Conservation (phyloP, 2,329 filamentous ascomycete genomes). For the Penicillium palitans region DNA sequence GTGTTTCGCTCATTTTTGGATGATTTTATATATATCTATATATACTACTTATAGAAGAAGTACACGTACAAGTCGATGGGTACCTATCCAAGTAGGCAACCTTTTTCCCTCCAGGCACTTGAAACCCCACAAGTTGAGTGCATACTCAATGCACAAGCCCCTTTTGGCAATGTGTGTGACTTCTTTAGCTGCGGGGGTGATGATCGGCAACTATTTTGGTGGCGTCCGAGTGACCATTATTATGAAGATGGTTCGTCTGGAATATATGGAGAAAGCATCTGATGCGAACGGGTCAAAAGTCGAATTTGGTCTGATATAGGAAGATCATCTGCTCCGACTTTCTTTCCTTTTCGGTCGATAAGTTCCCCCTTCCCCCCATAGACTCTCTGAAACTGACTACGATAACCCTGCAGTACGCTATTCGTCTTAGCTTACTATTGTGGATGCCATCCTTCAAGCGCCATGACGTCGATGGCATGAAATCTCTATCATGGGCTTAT, state of each 20-base stretch:
- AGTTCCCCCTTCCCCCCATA: not conserved
- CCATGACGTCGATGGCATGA: conserved; percentile 10
- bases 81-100: not conserved
- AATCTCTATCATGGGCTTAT: not conserved
- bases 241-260: conserved; percentile 4
- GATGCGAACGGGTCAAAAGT: not conserved
- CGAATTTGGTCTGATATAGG: not conserved
- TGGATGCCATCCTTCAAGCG: conserved; percentile 4
- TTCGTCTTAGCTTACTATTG: conserved; percentile 2
- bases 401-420: not conserved
- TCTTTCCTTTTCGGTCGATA: not conserved
- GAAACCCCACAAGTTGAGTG: not conserved
- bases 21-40: not conserved
- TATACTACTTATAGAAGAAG: not conserved
- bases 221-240: conserved; percentile 1
- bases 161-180: not conserved
- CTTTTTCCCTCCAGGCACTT: not conserved
- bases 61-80: not conserved
- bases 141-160: not conserved
- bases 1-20: not conserved
- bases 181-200: not conserved
- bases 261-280: not conserved
- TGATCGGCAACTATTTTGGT: not conserved
- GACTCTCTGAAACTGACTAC: not conserved
- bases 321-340: not conserved